Conservation (phyloP, 306 rosid genomes). For the Rosa lucieae region DNA sequence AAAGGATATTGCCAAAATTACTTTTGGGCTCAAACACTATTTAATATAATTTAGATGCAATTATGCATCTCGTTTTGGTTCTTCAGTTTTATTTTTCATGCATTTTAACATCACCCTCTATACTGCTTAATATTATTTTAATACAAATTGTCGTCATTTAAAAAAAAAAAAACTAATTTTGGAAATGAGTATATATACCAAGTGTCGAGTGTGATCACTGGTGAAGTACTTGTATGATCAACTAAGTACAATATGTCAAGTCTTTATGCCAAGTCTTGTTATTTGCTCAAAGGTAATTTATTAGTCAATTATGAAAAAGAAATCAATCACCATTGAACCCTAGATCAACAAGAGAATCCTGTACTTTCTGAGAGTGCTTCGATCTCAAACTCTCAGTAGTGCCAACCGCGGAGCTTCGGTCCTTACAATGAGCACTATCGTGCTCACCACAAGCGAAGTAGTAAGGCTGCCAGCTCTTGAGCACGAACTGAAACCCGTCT, state of each 20-base stretch:
- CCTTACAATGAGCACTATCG: constrained; percentile 58
- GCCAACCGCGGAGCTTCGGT: constrained; percentile 39
- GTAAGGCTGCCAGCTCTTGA: constrained; percentile 53
- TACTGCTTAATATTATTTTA: too few species aligned
- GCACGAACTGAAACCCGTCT: constrained; percentile 53
- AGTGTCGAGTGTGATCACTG: neutral
- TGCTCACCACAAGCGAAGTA: constrained; percentile 63
- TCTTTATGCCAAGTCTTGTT: constrained; percentile 6
- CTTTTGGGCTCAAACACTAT: too few species aligned
- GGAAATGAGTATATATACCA: neutral
- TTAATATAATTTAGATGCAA: too few species aligned
- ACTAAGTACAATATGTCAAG: neutral
- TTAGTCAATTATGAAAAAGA: neutral
- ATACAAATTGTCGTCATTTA: too few species aligned
- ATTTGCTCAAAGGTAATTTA: neutral
- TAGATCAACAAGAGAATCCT: neutral
- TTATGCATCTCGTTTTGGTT: too few species aligned
- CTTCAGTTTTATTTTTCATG: too few species aligned
- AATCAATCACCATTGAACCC: neutral
- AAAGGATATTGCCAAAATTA: too few species aligned
- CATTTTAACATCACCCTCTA: too few species aligned
- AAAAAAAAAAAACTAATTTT: neutral
- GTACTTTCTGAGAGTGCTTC: neutral
- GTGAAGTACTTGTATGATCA: neutral
- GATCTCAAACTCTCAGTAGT: constrained; percentile 24